Base-by-base conservation (phyloP, 2,329 filamentous ascomycete genomes). In the Hypocreales sp. region DNA sequence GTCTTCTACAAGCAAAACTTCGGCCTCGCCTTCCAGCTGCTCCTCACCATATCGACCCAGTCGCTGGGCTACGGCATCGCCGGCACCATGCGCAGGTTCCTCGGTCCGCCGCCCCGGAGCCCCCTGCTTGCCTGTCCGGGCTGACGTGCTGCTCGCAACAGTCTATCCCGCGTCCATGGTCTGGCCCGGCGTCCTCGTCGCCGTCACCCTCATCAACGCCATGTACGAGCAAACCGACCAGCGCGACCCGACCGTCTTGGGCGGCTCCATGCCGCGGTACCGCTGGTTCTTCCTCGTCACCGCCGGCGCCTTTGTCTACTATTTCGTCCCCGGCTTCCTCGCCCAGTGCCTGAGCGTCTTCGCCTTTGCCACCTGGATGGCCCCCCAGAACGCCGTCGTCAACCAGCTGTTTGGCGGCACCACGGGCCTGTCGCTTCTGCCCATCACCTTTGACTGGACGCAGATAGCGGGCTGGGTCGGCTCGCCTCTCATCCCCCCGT, bases 401-500 rank as follows among this genome's bases (percentile, higher is more conserved):
- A 84, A 83, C 37, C 77, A 83, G 44, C 42, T 83, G 2, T 83
- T 83, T 38, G 79, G 79, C 2, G 75, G 73, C 2, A 61, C 59
- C 26, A 76, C 71, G 0, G 78, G 79, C 0, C 36, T 83, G 4
- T 78, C 72, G 0, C 42, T 83, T 16, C 51, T 82, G 6, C 77
- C 78, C 2, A 68, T 83, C 18, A 81, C 76, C 0, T 80, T 83
- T 41, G 78, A 83, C 54, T 82, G 78, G 76, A 76, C 73, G 5
- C 73, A 80, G 39, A 64, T 81, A 28, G 63, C 73, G 4, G 78
- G 74, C 25, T 82, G 69, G 34, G 58, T 78, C 27, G 67, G 68
- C 17, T 78, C 72, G 8, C 77, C 76, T 13, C 50, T 82, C 20
- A 74, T 80, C 26, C 67, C 74, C 3, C 77, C 77, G 5, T 82